Evolutionary conservation across 1,284 basidiomycete genomes (phyloP).

Genomic region (Microbotryomycetes sp.): DNA sequence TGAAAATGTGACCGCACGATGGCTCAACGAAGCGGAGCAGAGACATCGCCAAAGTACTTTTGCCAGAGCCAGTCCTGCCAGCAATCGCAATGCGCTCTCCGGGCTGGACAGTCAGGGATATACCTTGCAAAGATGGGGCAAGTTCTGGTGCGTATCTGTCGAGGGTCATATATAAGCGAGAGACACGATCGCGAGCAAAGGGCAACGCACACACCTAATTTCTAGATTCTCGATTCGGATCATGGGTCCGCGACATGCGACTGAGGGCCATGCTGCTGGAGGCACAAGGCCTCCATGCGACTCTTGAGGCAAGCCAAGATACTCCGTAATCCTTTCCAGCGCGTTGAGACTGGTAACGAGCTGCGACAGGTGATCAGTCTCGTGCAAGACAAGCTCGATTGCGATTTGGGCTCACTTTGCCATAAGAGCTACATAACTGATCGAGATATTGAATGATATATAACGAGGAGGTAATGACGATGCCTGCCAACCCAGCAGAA

Average conservation of each 20-base stretch:
- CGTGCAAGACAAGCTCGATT: conserved; percentile 12
- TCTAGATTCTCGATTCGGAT: conserved; percentile 61
- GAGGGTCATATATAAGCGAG: not conserved
- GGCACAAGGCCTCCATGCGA: conserved; percentile 38
- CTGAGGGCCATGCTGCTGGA: conserved; percentile 48
- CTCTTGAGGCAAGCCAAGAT: conserved; percentile 79
- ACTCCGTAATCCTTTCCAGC: conserved; percentile 82
- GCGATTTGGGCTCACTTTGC: conserved; percentile 33
- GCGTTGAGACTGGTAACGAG: conserved; percentile 52
- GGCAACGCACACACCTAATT: conserved; percentile 55
- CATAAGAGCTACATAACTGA: conserved; percentile 19
- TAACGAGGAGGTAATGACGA: conserved; percentile 65
- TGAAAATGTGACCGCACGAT: conserved; percentile 62
- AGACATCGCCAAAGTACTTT: conserved; percentile 67
- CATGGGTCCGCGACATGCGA: conserved; percentile 58
- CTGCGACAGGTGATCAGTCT: conserved; percentile 13
- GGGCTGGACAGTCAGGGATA: conserved; percentile 66
- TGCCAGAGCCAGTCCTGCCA: conserved; percentile 45
- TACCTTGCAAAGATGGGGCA: conserved; percentile 67
- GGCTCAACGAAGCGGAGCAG: conserved; percentile 84
- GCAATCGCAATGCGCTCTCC: conserved; percentile 65
- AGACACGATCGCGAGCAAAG: not conserved
- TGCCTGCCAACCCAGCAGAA: conserved; percentile 66
- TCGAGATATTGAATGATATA: conserved; percentile 38
- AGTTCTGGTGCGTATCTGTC: conserved; percentile 62